These are phyloP conservation scores for Ettlia oleoabundans DNA, from an alignment of 139 green algal species.

Conservation along the genomic window DNA sequence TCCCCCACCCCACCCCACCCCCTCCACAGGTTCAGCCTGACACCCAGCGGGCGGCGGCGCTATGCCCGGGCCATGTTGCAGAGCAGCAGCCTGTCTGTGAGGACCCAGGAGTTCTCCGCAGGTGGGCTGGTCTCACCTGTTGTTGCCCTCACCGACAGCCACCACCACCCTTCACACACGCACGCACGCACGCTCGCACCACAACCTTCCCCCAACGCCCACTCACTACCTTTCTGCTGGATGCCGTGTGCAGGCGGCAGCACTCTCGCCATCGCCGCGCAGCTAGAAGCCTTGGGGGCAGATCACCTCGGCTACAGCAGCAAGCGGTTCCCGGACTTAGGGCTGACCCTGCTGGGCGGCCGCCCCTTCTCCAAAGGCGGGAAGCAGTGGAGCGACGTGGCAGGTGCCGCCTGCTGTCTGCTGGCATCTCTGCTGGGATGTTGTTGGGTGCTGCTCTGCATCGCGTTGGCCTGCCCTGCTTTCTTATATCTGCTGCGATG, in stretches of 20 bases:
- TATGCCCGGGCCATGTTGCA: background rate
- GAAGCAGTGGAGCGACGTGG: slow-evolving; percentile 47
- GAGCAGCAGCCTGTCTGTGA: background rate
- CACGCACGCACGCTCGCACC: background rate
- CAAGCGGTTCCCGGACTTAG: slow-evolving; percentile 35
- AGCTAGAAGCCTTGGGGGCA: slow-evolving; percentile 59
- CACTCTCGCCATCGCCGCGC: background rate
- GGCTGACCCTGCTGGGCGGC: slow-evolving; percentile 57
- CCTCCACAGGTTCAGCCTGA: slow-evolving; percentile 43
- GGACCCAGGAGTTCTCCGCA: slow-evolving; percentile 3
- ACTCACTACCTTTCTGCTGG: background rate
- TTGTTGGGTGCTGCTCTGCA: background rate
- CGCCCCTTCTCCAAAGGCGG: slow-evolving; percentile 70
- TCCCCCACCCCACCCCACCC: background rate
- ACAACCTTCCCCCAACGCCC: background rate
- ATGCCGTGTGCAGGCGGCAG: background rate
- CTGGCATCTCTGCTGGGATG: too few relatives aligned
- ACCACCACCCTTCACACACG: background rate
- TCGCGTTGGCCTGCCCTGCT: too few relatives aligned
- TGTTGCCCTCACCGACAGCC: slow-evolving; percentile 1
- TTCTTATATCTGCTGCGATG: too few relatives aligned
- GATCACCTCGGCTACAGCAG: slow-evolving; percentile 62
- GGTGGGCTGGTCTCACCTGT: background rate
- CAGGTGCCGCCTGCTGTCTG: background rate
- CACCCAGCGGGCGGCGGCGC: background rate